Conservation (phyloP, 2,329 filamentous ascomycete species). For the Pseudonectria buxi region DNA sequence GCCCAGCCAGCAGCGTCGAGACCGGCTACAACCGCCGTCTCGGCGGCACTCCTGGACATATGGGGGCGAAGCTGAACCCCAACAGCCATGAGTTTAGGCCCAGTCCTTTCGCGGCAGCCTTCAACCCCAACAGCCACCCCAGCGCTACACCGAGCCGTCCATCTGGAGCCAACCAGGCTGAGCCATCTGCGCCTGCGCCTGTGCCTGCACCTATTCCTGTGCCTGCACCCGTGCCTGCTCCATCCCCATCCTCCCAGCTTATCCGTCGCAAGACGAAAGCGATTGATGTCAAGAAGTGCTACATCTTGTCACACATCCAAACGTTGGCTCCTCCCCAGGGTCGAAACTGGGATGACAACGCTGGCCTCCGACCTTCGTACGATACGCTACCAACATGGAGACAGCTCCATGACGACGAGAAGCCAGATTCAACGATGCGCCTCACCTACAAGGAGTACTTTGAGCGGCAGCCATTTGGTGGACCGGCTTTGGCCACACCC, state of each 20-base stretch:
- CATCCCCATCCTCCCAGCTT: slow-evolving; percentile 28
- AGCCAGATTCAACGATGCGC: slow-evolving; percentile 55
- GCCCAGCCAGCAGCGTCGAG: slow-evolving; percentile 56
- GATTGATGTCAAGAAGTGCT: slow-evolving; percentile 63
- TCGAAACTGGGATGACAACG: slow-evolving; percentile 65
- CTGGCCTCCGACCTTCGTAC: slow-evolving; percentile 77
- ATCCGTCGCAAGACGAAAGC: slow-evolving; percentile 67
- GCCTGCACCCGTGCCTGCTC: too few species aligned
- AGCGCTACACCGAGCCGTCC: slow-evolving; percentile 68
- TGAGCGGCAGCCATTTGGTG: slow-evolving; percentile 55
- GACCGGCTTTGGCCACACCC: slow-evolving; percentile 57
- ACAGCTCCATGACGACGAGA: slow-evolving; percentile 64
- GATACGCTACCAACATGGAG: slow-evolving; percentile 84
- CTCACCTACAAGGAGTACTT: slow-evolving; percentile 73
- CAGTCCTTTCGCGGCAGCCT: slow-evolving; percentile 70
- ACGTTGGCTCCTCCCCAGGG: slow-evolving; percentile 45
- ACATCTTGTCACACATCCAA: slow-evolving; percentile 48
- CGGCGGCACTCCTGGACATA: slow-evolving; percentile 43
- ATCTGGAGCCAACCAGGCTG: slow-evolving; percentile 48
- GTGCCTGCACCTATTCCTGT: slow-evolving; percentile 17
- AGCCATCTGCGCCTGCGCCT: slow-evolving; percentile 18
- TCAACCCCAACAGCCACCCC: slow-evolving; percentile 64
- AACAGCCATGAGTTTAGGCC: slow-evolving; percentile 77
- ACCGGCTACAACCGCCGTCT: slow-evolving; percentile 46
- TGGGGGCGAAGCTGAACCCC: slow-evolving; percentile 54